phyloP scores from a whole-genome alignment of 768 basidiomycete genomes.

The Tricholoma bakamatsutake region DNA sequence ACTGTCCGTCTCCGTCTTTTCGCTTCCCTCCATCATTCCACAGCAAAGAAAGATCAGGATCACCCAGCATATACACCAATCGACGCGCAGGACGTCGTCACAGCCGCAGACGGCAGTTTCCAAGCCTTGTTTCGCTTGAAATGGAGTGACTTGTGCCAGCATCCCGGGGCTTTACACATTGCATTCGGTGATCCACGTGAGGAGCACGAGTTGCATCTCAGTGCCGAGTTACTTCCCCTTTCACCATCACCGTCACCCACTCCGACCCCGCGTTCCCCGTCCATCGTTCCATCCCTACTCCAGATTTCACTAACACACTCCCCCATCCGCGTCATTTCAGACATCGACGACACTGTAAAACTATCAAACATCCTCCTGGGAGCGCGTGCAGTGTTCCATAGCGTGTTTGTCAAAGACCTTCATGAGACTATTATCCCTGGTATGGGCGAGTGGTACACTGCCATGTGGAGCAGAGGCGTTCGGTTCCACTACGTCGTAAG shows the following conservation, averaged over 20 bases:
- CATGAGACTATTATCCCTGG: constrained; percentile 75
- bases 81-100: constrained; percentile 42
- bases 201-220: constrained; percentile 52
- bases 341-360: constrained; percentile 94
- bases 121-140: constrained; percentile 52
- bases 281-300: constrained; percentile 22
- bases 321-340: constrained; percentile 77
- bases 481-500: constrained; percentile 87
- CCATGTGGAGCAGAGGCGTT: constrained; percentile 65
- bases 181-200: constrained; percentile 46
- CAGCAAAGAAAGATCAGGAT: constrained; percentile 19
- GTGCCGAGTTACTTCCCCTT: constrained; percentile 40
- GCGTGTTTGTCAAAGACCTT: constrained; percentile 86
- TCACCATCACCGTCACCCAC: neutral
- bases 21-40: constrained; percentile 27
- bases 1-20: constrained; percentile 60
- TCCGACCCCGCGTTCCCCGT: neutral
- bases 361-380: constrained; percentile 72
- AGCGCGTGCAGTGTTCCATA: constrained; percentile 77
- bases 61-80: constrained; percentile 37
- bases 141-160: constrained; percentile 64
- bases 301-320: constrained; percentile 52
- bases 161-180: constrained; percentile 52
- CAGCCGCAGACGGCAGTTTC: constrained; percentile 71
- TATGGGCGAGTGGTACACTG: constrained; percentile 74